phyloP scores from a whole-genome alignment of 202 grass and related monocot species.

The Schoenoplectus triqueter region DNA sequence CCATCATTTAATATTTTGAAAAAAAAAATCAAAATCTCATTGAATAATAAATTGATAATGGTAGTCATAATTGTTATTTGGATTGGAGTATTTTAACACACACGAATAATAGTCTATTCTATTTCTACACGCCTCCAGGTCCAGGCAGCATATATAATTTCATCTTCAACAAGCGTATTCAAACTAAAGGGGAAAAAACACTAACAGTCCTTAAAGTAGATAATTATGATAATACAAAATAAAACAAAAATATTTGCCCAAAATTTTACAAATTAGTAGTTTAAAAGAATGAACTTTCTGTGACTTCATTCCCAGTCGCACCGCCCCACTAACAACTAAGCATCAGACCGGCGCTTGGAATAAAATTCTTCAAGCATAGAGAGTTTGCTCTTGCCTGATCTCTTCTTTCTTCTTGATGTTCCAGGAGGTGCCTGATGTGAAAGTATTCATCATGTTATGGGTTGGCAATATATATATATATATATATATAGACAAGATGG shows the following conservation, averaged over 20 bases:
- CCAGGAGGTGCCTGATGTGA: conserved; percentile 72
- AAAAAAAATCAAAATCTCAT: too few relatives aligned
- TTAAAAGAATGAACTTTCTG: not conserved
- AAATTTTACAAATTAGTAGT: conserved; percentile 16
- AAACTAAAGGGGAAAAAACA: not conserved
- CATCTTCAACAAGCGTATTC: conserved; percentile 18
- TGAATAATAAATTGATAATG: not conserved
- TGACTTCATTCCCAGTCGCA: not conserved
- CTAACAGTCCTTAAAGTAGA: not conserved
- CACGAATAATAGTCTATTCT: not conserved
- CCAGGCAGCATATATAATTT: not conserved
- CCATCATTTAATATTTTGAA: too few relatives aligned
- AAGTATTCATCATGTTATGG: not conserved
- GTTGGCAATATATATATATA: not conserved
- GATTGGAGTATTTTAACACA: not conserved
- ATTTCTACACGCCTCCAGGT: conserved; percentile 11
- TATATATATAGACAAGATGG: not conserved
- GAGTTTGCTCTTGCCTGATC: conserved; percentile 37
- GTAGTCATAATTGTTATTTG: not conserved
- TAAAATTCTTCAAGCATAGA: conserved; percentile 7
- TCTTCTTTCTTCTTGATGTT: conserved; percentile 75
- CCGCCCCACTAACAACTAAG: not conserved
- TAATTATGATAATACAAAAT: not conserved
- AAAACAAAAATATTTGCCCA: not conserved
- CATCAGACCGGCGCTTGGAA: not conserved